Base-by-base conservation (phyloP, 2,329 filamentous ascomycete genomes). In the Rhynchosporium graminicola region DNA sequence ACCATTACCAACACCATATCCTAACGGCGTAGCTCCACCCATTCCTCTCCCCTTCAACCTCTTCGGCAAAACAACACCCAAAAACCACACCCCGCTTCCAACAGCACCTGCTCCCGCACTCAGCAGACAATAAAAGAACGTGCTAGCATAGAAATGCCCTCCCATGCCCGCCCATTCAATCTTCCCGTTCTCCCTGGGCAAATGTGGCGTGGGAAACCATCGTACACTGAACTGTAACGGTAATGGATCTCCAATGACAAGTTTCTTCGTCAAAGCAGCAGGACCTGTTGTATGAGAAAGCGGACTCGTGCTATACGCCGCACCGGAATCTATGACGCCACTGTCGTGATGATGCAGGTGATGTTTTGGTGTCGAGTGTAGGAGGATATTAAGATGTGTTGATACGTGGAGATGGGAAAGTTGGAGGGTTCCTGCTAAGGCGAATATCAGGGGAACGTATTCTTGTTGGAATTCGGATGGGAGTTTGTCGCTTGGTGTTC, bases 361-460 rank as follows among this genome's bases (percentile, higher is more conserved):
- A 69, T 86, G 83, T 71, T 86, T 87, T 4, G 84, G 84, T 46
- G 74, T 71, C 63, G 77, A 80, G 66, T 94, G 95, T 69, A 97
- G 82, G 60, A 98, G 81, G 65, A 98, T 87, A 74, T 98, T 98
- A 75, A 98, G 83, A 72, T 91, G 87, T 5, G 92, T 94, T 73
- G 89, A 90, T 69, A 99, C 86, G 78, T 98, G 95, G 70, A 99
- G 81, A 76, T 97, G 95, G 75, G 87, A 92, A 57, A 88, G 80
- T 77, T 99, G 93, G 26, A 98, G 82, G 0, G 91, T 96, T 2
- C 95, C 95, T 12, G 93, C 89, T 20, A 99, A 79, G 2, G 93
- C 93, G 67, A 99, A 91, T 6, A 96, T 89, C 43, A 97, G 82
- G 0, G 94, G 93, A 13, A 94, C 90, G 77, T 90, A 92, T 73